Conservation (phyloP, 202 grass and related monocot genomes). For the Sporobolus alterniflorus region DNA sequence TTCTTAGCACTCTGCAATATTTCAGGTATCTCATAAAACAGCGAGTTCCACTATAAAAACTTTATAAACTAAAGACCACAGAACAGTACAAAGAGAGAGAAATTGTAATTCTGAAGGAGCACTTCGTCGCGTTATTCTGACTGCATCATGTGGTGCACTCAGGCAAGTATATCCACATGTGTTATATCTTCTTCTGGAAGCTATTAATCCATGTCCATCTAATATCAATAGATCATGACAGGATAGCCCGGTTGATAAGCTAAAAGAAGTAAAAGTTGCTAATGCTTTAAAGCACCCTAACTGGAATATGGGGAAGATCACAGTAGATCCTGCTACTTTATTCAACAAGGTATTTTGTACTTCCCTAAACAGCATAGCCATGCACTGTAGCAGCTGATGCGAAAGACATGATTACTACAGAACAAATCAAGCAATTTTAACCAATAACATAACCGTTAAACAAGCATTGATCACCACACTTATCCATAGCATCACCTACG, state of each 20-base stretch:
- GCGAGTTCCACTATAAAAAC: no score
- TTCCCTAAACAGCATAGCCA: no score
- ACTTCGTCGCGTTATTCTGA: constrained; percentile 92
- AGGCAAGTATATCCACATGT: constrained; percentile 51
- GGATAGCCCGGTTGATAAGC: constrained; percentile 88
- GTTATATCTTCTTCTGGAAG: constrained; percentile 25
- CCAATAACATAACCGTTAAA: no score
- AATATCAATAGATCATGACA: constrained; percentile 37
- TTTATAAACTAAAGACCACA: no score
- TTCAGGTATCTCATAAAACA: constrained; percentile 70
- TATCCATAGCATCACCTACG: no score
- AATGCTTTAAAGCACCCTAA: constrained; percentile 98
- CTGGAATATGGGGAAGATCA: constrained; percentile 99
- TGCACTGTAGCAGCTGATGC: no score
- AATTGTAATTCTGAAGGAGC: constrained; percentile 50
- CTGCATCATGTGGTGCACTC: constrained; percentile 98
- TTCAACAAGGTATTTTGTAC: constrained; percentile 84
- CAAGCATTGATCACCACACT: no score
- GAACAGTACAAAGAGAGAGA: no score
- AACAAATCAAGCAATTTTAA: no score
- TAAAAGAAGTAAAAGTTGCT: constrained; percentile 95
- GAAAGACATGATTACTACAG: no score
- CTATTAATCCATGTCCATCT: constrained; percentile 27
- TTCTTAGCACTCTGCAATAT: constrained; percentile 99
- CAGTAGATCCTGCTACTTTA: constrained; percentile 97